These are phyloP conservation scores for Chlorociboria aeruginascens DNA, from an alignment of 495 filamentous ascomycete species.

Conservation along the genomic window DNA sequence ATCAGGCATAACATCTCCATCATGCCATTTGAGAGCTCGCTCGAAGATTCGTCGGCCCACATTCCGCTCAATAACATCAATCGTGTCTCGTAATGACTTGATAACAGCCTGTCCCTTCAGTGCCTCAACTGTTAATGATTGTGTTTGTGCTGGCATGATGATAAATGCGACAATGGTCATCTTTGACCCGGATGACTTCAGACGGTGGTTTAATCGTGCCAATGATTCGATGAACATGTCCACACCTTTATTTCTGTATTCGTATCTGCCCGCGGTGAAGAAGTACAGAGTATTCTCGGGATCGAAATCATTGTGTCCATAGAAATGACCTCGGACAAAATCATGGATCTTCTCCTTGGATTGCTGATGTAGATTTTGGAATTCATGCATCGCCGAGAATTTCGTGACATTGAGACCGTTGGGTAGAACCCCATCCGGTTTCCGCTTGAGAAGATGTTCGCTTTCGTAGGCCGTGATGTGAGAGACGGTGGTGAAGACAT, in stretches of 20 bases:
- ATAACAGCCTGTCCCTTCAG: slow-evolving; percentile 95
- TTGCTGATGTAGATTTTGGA: slow-evolving; percentile 95
- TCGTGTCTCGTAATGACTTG: slow-evolving; percentile 87
- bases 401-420: slow-evolving; percentile 98
- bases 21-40: slow-evolving; percentile 83
- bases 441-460: slow-evolving; percentile 93
- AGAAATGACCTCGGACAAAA: slow-evolving; percentile 96
- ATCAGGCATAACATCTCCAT: slow-evolving; percentile 83
- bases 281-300: slow-evolving; percentile 96
- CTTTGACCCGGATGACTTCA: slow-evolving; percentile 76
- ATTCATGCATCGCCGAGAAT: slow-evolving; percentile 96
- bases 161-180: slow-evolving; percentile 97
- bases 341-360: slow-evolving; percentile 96
- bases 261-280: slow-evolving; percentile 93
- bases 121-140: slow-evolving; percentile 88
- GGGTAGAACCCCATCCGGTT: slow-evolving; percentile 90
- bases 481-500: slow-evolving; percentile 97
- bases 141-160: slow-evolving; percentile 98
- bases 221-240: slow-evolving; percentile 99
- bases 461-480: slow-evolving; percentile 98
- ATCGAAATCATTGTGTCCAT: slow-evolving; percentile 94
- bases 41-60: slow-evolving; percentile 93
- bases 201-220: slow-evolving; percentile 82
- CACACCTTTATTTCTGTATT: slow-evolving; percentile 95
- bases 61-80: slow-evolving; percentile 77